Conservation (phyloP, 2,329 filamentous ascomycete genomes). For the Graphilbum ipis-grandicollis region DNA sequence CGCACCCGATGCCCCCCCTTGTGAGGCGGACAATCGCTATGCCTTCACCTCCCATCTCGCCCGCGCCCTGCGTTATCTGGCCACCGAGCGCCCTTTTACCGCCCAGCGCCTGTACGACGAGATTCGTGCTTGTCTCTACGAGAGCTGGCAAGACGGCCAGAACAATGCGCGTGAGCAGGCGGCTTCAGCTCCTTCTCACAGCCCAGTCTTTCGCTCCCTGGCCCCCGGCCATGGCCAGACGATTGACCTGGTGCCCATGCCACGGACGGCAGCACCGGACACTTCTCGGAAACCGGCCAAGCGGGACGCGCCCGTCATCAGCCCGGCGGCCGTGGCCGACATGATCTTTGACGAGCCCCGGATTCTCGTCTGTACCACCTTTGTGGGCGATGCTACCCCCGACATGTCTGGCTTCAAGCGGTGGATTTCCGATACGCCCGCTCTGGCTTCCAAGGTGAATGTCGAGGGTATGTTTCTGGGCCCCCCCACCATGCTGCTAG, state of each 20-base stretch:
- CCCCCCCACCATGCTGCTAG: conserved; percentile 46
- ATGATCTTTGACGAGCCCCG: conserved; percentile 44
- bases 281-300: not conserved
- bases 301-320: conserved; percentile 25
- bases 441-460: conserved; percentile 37
- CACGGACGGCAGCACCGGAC: conserved; percentile 13
- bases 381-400: conserved; percentile 45
- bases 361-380: conserved; percentile 49
- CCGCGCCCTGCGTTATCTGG: conserved; percentile 36
- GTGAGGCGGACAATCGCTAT: conserved; percentile 23
- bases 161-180: conserved; percentile 22
- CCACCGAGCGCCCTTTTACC: conserved; percentile 35
- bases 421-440: conserved; percentile 44
- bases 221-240: conserved; percentile 34
- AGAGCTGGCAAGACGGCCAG: conserved; percentile 26
- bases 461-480: conserved; percentile 54
- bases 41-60: conserved; percentile 41
- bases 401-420: conserved; percentile 50
- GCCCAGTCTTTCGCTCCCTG: conserved; percentile 36
- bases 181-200: conserved; percentile 13
- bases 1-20: conserved; percentile 29
- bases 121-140: conserved; percentile 24
- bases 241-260: conserved; percentile 33
- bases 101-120: conserved; percentile 40
- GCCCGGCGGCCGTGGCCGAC: conserved; percentile 30